These are phyloP conservation scores for Chlamydomonas applanata DNA, from an alignment of 139 green algal genomes.

Conservation along the genomic window DNA sequence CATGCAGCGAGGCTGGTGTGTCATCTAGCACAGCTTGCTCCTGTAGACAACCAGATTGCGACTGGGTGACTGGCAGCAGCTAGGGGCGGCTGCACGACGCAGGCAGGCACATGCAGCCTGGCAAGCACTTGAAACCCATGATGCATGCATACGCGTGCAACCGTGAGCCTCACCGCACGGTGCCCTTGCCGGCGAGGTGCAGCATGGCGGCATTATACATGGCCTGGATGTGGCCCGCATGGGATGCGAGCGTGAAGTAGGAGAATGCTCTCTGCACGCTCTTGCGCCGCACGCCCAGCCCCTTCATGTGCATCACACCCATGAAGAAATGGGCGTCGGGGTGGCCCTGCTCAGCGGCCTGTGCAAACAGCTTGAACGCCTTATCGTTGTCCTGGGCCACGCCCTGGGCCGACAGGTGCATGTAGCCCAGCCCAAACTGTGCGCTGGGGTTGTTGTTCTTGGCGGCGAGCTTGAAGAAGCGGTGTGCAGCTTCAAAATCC, in stretches of 20 bases:
- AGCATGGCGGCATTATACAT: conserved; percentile 92
- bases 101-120: too few species aligned
- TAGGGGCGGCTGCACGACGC: too few species aligned
- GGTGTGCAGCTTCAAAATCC: background rate
- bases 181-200: conserved; percentile 71
- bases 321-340: conserved; percentile 77
- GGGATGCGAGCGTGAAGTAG: conserved; percentile 33
- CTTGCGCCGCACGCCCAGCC: conserved; percentile 36
- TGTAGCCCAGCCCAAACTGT: conserved; percentile 87
- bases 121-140: too few species aligned
- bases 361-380: conserved; percentile 22
- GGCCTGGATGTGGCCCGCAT: conserved; percentile 75
- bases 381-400: conserved; percentile 19
- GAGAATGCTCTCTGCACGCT: conserved; percentile 33
- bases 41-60: too few species aligned
- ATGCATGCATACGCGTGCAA: too few species aligned
- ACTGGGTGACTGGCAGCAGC: too few species aligned
- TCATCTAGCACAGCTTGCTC: too few species aligned
- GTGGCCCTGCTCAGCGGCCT: conserved; percentile 33
- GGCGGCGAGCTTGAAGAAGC: conserved; percentile 51
- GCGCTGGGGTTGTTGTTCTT: conserved; percentile 55
- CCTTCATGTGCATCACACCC: conserved; percentile 78
- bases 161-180: conserved; percentile 15
- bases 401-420: conserved; percentile 81
- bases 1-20: too few species aligned